Base-by-base conservation (phyloP, 1,284 basidiomycete genomes). In the Dichomitus squalens region DNA sequence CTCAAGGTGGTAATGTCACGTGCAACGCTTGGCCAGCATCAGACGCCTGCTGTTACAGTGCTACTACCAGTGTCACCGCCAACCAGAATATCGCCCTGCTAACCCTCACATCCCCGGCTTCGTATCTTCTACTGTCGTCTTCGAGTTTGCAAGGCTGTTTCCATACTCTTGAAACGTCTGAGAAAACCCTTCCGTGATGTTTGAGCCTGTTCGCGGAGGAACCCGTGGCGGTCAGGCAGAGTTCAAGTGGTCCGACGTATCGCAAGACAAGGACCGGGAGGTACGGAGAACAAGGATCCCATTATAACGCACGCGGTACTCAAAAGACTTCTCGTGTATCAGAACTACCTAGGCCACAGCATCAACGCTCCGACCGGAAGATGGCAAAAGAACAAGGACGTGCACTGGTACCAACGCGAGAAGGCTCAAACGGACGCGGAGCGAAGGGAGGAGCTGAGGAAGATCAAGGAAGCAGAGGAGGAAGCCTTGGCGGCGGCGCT, bases 371-470 rank as follows among this genome's bases (percentile, higher is more conserved):
- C 94, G 0, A 92, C 92, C 2, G 94, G 95, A 3, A 80, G 95
- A 61, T 96, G 94, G 94, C 94, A 96, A 75, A 95, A 95, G 76
- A 93, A 93, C 76, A 94, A 95, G 71, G 94, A 96, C 67, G 77
- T 96, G 18, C 94, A 96, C 70, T 96, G 94, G 94, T 96, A 96
- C 70, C 84, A 77, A 60, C 85, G 94, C 34, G 92, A 95, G 2
- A 40, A 67, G 11, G 65, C 73, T 0, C 63, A 72, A 7, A 64
- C 64, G 0, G 83, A 85, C 23, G 72, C 68, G 9, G 84, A 85
- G 53, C 76, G 82, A 53, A 64, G 56, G 0, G 90, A 89, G 60
- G 94, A 96, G 75, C 87, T 96, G 38, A 76, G 82, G 59, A 85
- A 81, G 66, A 72, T 96, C 57, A 96, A 96, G 72, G 90, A 93